Base-by-base conservation (phyloP, 768 basidiomycete species). In the Lentinula detonsa region DNA sequence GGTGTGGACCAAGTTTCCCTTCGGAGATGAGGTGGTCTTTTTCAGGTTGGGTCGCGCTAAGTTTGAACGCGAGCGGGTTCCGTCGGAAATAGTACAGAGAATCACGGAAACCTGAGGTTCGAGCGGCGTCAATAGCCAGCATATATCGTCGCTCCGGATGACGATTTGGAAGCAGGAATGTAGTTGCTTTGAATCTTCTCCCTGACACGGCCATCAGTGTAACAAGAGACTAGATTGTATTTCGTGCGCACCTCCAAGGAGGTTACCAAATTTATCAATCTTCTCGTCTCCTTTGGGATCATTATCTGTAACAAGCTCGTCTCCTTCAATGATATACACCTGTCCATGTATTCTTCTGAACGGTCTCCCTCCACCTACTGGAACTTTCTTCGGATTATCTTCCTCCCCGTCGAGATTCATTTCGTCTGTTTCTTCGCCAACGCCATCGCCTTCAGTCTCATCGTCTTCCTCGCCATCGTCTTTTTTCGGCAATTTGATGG, bases 31-130 rank as follows among this genome's bases (percentile, higher is more conserved):
- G 86, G 63, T 87, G 85, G 65, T 98, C 93, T 71, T 98, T 97
- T 74, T 98, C 97, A 16, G 84, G 81, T 61, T 93, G 90, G 0
- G 88, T 91, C 35, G 93, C 93, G 64, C 88, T 89, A 62, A 97
- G 82, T 73, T 98, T 98, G 78, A 95, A 80, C 15, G 96, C 90
- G 33, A 93, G 85, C 0, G 86, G 85, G 64, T 96, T 97, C 5
- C 94, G 84, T 2, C 97, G 89, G 75, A 98, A 95, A 74, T 98
- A 98, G 74, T 98, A 97, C n/a, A 98, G 77, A 8, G 97, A 98
- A 72, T 98, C 97, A 52, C 94, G 85, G 75, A 94, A 98, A 4
- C 97, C 97, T 18, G 93, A 95, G 8, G 93, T 92, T 31, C 96
- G 86, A 0, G 97, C 97, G 3, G 95, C 96, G 69, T 99, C 97